Evolutionary conservation across 1,284 basidiomycete species (phyloP).

Genomic region (Microbotryum intermedium): DNA sequence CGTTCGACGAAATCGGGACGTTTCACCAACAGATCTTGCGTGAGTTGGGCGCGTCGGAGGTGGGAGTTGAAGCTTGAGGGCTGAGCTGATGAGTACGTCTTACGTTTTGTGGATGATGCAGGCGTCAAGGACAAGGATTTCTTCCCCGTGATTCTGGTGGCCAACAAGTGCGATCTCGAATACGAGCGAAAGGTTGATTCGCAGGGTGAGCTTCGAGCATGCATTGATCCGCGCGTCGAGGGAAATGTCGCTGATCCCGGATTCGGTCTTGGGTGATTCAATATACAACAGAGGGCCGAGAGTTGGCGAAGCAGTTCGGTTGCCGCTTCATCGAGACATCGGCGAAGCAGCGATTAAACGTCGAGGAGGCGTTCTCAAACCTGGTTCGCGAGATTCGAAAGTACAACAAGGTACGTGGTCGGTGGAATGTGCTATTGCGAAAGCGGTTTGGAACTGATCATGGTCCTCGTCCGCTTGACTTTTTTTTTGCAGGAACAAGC

Average conservation of each 20-base stretch:
- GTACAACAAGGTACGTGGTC: conserved; percentile 69
- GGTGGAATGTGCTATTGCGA: too few relatives aligned
- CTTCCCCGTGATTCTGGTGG: conserved; percentile 95
- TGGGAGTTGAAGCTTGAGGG: too few relatives aligned
- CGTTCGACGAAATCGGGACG: conserved; percentile 90
- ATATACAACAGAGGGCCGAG: conserved; percentile 97
- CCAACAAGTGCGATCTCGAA: conserved; percentile 98
- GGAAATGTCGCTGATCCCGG: neutral
- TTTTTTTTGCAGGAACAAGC: conserved; percentile 28
- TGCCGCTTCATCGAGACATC: conserved; percentile 98
- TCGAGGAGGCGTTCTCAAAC: conserved; percentile 96
- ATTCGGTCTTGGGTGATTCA: neutral
- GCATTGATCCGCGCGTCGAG: neutral
- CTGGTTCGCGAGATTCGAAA: conserved; percentile 93
- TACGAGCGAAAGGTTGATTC: conserved; percentile 95
- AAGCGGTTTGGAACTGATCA: too few relatives aligned
- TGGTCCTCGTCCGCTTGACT: too few relatives aligned
- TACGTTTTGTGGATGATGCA: neutral
- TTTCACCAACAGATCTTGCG: conserved; percentile 97
- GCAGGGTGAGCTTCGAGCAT: conserved; percentile 54
- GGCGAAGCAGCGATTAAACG: conserved; percentile 95
- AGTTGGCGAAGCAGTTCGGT: conserved; percentile 90
- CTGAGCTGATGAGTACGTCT: neutral
- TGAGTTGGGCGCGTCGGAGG: conserved; percentile 33
- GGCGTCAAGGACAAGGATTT: conserved; percentile 91